Evolutionary conservation across 106 monocot genomes (phyloP), one percentile per base, ranked within the genome.

Genomic region (Dactylorhiza incarnata): DNA sequence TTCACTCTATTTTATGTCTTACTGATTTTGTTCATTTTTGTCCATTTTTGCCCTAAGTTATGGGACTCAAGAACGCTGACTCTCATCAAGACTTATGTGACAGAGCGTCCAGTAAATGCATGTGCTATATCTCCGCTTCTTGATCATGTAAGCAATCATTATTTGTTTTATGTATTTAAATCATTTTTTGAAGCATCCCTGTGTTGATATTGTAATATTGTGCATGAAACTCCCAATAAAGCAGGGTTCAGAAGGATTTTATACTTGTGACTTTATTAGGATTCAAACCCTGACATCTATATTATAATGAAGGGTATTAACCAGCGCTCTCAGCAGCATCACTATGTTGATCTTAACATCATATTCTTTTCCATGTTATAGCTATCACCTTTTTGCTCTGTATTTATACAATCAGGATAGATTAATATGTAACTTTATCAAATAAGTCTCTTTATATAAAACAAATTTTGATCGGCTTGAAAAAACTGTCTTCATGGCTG

Each of bases 11-110:
- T 37, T 37, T 66, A 4, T 10, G 16, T n/a, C 26, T 25, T 49
- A 15, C 14, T 66, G 22, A 45, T 48, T 22, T 77, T 29, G 24
- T 76, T 23, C 2, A 5, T 48, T 29, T 73, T 77, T 22, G 75
- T 73, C 52, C 2, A 5, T 48, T 29, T 73, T 77, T 22, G 75
- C 70, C 52, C 22, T 91, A 75, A 99, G 91, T 82, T 99, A 1
- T 94, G 97, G 97, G 97, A 99, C 75, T 68, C 79, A 43, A 91
- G 97, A 76, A 89, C 94, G 11, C 71, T 99, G 67, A 88, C 91
- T 67, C 94, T 88, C 48, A 79, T 99, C 67, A 99, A 99, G 82
- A 99, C 91, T 5, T 94, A 94, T 73, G 83, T 78, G 76, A 88
- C 84, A 53, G 94, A 86, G 43, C 81, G 83, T 8, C 97, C 94